A percentile compares a stretch with the other conserved stretches of the same genome.
Evolutionary conservation across 768 basidiomycete genomes (phyloP).

Genomic region (Lactarius indigo): DNA sequence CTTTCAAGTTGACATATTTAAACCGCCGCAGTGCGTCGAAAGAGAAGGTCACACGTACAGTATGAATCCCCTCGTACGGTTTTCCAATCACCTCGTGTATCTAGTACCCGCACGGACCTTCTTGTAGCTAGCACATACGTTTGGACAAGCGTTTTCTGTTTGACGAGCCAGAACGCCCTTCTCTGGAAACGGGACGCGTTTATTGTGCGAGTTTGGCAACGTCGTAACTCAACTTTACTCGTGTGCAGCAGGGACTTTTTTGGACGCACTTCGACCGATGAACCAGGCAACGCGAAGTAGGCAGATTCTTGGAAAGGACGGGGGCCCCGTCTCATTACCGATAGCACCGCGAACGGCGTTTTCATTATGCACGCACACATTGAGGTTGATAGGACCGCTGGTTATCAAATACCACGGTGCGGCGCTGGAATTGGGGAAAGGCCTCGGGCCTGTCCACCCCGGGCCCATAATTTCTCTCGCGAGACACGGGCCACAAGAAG

Average conservation of each 20-base stretch:
- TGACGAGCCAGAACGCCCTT: slow-evolving; percentile 42
- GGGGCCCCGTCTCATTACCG: slow-evolving; percentile 50
- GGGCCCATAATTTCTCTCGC: too few relatives aligned
- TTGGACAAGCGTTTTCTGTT: slow-evolving; percentile 69
- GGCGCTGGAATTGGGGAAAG: too few relatives aligned
- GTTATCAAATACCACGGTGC: slow-evolving; percentile 31
- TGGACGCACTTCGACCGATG: slow-evolving; percentile 50
- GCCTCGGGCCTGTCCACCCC: too few relatives aligned
- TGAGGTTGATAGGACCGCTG: slow-evolving; percentile 56
- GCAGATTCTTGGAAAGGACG: slow-evolving; percentile 42
- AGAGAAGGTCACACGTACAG: not conserved
- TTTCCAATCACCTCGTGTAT: not conserved
- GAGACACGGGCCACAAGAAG: too few relatives aligned
- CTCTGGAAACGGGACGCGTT: slow-evolving; percentile 44
- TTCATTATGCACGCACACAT: slow-evolving; percentile 67
- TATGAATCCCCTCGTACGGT: too few relatives aligned
- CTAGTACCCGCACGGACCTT: not conserved
- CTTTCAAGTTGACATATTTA: not conserved
- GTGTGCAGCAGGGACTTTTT: slow-evolving; percentile 42
- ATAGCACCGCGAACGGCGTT: slow-evolving; percentile 59
- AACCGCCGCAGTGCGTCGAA: not conserved
- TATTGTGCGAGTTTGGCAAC: not conserved
- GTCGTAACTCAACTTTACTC: not conserved
- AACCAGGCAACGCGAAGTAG: slow-evolving; percentile 50
- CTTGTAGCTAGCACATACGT: slow-evolving; percentile 61